Percentiles rank a stretch among this genome's conserved stretches.
Evolutionary conservation across 441 rosid genomes (phyloP).

Genomic region (Mallotus japonicus): DNA sequence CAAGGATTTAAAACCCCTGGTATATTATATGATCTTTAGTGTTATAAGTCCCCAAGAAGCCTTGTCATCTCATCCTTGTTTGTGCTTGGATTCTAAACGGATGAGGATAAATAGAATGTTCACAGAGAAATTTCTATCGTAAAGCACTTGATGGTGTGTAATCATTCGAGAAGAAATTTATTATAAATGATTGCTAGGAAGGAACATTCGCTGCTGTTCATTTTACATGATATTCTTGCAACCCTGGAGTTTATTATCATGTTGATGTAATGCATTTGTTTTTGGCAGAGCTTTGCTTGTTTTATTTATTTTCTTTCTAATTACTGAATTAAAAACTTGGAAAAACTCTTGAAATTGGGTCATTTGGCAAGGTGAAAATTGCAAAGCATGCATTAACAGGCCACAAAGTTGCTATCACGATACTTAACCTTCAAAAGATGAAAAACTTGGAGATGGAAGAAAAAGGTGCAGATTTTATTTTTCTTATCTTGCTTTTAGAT

Average conservation of each 20-base stretch:
- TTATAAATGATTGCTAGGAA: no score
- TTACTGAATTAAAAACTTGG: slow-evolving; percentile 86
- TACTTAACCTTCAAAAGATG: slow-evolving; percentile 91
- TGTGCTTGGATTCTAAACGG: no score
- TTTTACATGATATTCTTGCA: background rate
- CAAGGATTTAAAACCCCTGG: no score
- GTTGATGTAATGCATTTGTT: background rate
- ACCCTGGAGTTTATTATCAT: background rate
- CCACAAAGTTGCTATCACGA: slow-evolving; percentile 94
- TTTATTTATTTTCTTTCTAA: background rate
- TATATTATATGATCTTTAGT: no score
- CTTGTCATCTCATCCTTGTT: no score
- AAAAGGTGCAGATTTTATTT: slow-evolving; percentile 52
- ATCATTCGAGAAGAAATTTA: no score
- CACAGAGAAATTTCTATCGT: no score
- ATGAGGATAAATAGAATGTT: no score
- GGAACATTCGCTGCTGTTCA: background rate
- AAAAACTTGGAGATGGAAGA: slow-evolving; percentile 93
- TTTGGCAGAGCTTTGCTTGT: background rate
- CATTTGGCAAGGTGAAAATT: slow-evolving; percentile 94
- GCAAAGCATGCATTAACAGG: slow-evolving; percentile 91
- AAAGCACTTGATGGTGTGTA: no score
- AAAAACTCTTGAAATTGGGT: slow-evolving; percentile 90
- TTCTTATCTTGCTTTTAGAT: background rate
- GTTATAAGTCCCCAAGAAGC: no score